Base-by-base conservation (phyloP, 768 basidiomycete species). In the Kwoniella bestiolae region DNA sequence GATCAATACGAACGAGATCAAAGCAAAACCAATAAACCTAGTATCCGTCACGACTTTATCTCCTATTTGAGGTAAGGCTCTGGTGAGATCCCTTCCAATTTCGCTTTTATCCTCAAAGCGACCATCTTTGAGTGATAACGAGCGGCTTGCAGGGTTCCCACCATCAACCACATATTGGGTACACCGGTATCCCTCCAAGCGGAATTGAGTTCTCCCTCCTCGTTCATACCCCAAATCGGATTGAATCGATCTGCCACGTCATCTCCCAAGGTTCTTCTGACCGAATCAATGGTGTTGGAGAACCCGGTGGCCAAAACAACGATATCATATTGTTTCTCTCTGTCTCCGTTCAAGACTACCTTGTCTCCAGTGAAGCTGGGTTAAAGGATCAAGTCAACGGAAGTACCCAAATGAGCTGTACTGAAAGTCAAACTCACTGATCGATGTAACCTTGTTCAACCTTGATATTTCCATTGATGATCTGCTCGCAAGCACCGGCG, bases 231-330 rank as follows among this genome's bases (percentile, higher is more conserved):
- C 71, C 71, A 72, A 57, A 72, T 67, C 11, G 60, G 60, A 16
- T 38, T 44, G 50, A 50, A 63, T 16, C 44, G 55, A 26, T 38
- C 44, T 26, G 68, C 71, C 16, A 64, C 41, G 5, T 65, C 31
- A 3, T 66, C 61, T 1, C 71, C 71, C 2, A 72, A 60, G 21
- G 68, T 72, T 16, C 31, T 23, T 12, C 68, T 46, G 56, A 72
- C 50, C 28, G 68, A 66, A 41, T 72, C 71, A 34, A 67, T 69
- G 38, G 65, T 66, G 65, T 69, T 67, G 23, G 65, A 58, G 68
- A 66, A 72, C 7, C 71, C 71, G 3, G 71, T 72, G 38, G 71
- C 71, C 29, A 59, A 57, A 44, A 69, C 51, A 50, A 72, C 65
- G 35, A 69, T 50, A 49, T 72, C 71, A 52, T 55, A 72, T n/a